Percentiles rank a stretch among this genome's conserved stretches.
These are phyloP conservation scores for Wickerhamomyces strasburgensis DNA, from an alignment of 805 yeast species.

Conservation along the genomic window DNA sequence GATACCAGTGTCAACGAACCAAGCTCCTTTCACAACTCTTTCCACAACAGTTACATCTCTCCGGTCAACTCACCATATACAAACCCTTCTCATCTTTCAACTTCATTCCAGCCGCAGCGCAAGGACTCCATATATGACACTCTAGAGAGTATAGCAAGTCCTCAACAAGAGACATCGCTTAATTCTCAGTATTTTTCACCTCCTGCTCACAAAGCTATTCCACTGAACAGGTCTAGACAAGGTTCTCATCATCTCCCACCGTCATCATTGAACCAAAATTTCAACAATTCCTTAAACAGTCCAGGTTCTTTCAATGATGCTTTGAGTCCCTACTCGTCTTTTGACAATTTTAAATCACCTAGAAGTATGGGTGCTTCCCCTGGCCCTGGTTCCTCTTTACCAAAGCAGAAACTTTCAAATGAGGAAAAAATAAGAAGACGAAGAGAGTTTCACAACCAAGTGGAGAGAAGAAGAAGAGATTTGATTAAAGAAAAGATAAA, in stretches of 20 bases:
- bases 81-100: conserved; percentile 11
- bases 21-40: conserved; percentile 9
- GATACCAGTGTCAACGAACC: background rate
- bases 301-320: conserved; percentile 21
- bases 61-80: conserved; percentile 23
- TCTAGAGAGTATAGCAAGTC: conserved; percentile 20
- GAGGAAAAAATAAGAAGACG: conserved; percentile 74
- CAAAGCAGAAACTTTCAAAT: conserved; percentile 36
- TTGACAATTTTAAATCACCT: conserved; percentile 27
- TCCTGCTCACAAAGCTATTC: conserved; percentile 14
- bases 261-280: conserved; percentile 5
- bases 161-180: conserved; percentile 11
- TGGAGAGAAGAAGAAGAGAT: conserved; percentile 88
- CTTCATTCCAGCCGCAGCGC: conserved; percentile 20
- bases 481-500: conserved; percentile 83
- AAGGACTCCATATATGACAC: conserved; percentile 22
- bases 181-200: conserved; percentile 25
- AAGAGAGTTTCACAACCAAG: conserved; percentile 90
- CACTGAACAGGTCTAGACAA: conserved; percentile 7
- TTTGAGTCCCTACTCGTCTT: conserved; percentile 25
- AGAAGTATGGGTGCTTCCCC: conserved; percentile 27
- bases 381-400: conserved; percentile 24
- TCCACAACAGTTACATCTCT: conserved; percentile 16
- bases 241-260: conserved; percentile 7
- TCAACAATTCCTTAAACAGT: conserved; percentile 6